Evolutionary conservation across 2,329 filamentous ascomycete species (phyloP).

Genomic region (Aspergillus spinulosporus): DNA sequence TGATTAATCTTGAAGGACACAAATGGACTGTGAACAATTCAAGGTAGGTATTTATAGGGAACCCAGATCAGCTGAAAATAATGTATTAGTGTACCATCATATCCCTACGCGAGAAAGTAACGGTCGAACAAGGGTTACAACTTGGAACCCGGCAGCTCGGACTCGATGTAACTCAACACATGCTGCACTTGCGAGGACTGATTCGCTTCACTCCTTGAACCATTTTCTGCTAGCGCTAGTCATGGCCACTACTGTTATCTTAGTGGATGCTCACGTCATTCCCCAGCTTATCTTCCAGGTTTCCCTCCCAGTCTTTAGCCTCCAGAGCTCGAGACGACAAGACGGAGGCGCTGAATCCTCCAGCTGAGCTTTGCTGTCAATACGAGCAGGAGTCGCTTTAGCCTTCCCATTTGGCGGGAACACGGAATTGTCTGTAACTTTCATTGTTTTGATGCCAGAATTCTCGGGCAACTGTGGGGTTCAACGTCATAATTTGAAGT

Average conservation of each 20-base stretch:
- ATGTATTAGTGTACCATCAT: constrained; percentile 5
- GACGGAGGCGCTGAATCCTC: constrained; percentile 1
- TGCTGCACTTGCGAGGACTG: constrained; percentile 11
- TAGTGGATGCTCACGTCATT: constrained; percentile 6
- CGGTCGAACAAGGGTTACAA: constrained; percentile 5
- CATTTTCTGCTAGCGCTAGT: neutral
- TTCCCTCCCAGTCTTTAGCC: too few relatives aligned
- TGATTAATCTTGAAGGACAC: neutral
- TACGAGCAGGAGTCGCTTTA: constrained; percentile 6
- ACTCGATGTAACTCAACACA: constrained; percentile 13
- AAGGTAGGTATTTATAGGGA: neutral
- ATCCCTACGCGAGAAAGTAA: constrained; percentile 7
- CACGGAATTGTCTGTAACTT: neutral
- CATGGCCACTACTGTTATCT: constrained; percentile 4
- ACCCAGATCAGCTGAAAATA: neutral
- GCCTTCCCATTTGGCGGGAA: neutral
- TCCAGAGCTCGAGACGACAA: neutral
- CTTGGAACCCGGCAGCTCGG: constrained; percentile 4
- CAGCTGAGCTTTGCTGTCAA: constrained; percentile 1
- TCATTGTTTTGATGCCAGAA: neutral
- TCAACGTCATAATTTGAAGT: constrained; percentile 6
- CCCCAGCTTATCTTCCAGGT: neutral
- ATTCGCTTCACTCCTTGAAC: constrained; percentile 7
- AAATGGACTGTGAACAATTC: neutral
- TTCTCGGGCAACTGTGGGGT: neutral